phyloP scores from a whole-genome alignment of 768 basidiomycete genomes.

The Lentinula aciculospora region DNA sequence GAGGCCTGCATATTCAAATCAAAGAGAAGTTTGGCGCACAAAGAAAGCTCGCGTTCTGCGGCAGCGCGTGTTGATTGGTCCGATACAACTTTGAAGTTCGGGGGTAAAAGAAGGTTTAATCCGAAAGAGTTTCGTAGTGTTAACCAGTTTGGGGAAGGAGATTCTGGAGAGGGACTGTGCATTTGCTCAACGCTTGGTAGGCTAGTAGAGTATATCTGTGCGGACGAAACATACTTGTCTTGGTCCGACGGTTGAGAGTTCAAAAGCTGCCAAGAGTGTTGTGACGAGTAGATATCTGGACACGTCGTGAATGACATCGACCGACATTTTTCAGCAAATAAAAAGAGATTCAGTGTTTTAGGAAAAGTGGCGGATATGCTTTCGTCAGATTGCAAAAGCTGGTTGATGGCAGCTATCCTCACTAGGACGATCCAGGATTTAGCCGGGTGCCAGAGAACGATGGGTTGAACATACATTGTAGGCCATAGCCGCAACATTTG shows the following conservation, averaged over 20 bases:
- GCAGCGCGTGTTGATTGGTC: neutral
- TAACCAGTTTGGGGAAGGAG: neutral
- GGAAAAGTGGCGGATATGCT: neutral
- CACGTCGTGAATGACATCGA: neutral
- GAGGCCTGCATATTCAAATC: too few species aligned
- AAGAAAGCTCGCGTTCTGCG: neutral
- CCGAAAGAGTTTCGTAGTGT: neutral
- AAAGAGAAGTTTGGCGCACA: neutral
- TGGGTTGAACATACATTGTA: neutral
- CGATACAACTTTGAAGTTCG: neutral
- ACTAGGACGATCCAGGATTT: neutral
- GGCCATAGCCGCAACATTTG: neutral
- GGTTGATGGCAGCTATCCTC: slow-evolving; percentile 6
- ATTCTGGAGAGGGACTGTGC: neutral
- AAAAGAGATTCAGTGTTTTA: neutral
- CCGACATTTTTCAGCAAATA: neutral
- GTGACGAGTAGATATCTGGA: neutral
- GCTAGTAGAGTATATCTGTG: neutral
- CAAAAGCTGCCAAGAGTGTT: neutral
- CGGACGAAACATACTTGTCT: neutral
- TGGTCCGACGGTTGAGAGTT: neutral
- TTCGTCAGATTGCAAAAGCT: slow-evolving; percentile 10
- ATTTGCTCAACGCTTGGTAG: neutral
- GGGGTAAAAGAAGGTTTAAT: too few species aligned
- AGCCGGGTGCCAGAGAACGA: neutral